phyloP scores from a whole-genome alignment of 202 grass and related monocot genomes.

The Dendrocalamus latiflorus region DNA sequence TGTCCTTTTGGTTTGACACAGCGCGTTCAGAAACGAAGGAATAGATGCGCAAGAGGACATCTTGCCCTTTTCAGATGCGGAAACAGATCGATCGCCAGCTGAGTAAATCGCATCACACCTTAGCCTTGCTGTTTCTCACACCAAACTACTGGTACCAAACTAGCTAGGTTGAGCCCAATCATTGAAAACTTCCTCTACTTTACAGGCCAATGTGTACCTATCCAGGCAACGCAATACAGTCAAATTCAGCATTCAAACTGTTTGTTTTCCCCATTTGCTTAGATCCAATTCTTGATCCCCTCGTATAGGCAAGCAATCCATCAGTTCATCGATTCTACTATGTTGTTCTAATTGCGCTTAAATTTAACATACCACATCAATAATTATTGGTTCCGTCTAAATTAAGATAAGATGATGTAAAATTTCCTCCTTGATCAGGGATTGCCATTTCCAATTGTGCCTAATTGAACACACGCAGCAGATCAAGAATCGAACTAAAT shows the following conservation, averaged over 20 bases:
- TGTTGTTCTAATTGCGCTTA: background rate
- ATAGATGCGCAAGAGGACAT: background rate
- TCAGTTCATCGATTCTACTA: background rate
- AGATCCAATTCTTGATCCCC: background rate
- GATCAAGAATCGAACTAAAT: too few relatives aligned
- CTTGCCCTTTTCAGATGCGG: background rate
- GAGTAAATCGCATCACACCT: background rate
- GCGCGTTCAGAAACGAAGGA: background rate
- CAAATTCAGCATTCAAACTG: background rate
- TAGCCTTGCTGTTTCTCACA: background rate
- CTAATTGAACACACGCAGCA: background rate
- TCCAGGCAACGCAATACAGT: background rate
- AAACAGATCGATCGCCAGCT: background rate
- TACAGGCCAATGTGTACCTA: background rate
- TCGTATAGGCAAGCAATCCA: background rate
- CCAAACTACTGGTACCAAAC: background rate
- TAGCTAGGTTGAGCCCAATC: background rate
- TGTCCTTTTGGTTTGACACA: background rate
- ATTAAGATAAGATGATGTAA: background rate
- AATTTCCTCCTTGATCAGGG: background rate
- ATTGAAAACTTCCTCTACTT: background rate
- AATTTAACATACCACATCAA: background rate
- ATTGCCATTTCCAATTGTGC: background rate
- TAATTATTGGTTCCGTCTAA: background rate
- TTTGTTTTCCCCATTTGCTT: background rate